These are phyloP conservation scores for Bacidia gigantensis DNA, from an alignment of 495 filamentous ascomycete species.

Conservation along the genomic window DNA sequence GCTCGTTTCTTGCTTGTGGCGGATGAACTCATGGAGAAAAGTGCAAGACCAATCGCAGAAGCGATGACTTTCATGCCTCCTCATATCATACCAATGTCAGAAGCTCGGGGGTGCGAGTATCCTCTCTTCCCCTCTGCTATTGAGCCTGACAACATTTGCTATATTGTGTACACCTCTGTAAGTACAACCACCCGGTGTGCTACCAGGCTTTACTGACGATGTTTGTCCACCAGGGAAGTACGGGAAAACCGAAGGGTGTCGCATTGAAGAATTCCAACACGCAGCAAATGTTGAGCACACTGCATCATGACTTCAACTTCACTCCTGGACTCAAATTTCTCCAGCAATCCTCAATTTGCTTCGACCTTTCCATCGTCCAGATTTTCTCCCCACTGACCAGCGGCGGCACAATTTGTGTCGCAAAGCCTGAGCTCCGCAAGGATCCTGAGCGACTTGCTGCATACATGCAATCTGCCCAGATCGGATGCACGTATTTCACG, in stretches of 20 bases:
- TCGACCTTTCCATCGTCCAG: conserved; percentile 25
- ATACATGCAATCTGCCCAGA: conserved; percentile 15
- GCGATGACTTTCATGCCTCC: conserved; percentile 7
- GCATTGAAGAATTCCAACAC: conserved; percentile 20
- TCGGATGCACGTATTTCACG: conserved; percentile 22
- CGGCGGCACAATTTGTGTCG: conserved; percentile 21
- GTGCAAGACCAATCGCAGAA: background rate
- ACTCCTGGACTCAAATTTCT: conserved; percentile 19
- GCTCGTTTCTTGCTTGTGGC: conserved; percentile 13
- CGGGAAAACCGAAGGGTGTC: conserved; percentile 25
- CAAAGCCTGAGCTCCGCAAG: conserved; percentile 14
- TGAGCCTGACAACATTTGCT: conserved; percentile 17
- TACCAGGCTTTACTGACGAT: background rate
- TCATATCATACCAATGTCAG: conserved; percentile 7
- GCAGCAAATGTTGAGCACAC: conserved; percentile 18
- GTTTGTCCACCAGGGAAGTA: conserved; percentile 17
- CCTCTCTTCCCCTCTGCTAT: background rate
- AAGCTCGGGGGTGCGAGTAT: conserved; percentile 3
- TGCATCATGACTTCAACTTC: conserved; percentile 17
- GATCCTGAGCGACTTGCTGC: conserved; percentile 18
- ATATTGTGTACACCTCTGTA: conserved; percentile 22
- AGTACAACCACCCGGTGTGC: background rate
- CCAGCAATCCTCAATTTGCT: conserved; percentile 23
- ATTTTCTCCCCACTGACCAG: conserved; percentile 21
- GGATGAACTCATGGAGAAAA: conserved; percentile 6